Percentiles rank a stretch among this genome's conserved stretches.
Conservation (phyloP, 148 eudicot genomes). For the Euryodendron excelsum region DNA sequence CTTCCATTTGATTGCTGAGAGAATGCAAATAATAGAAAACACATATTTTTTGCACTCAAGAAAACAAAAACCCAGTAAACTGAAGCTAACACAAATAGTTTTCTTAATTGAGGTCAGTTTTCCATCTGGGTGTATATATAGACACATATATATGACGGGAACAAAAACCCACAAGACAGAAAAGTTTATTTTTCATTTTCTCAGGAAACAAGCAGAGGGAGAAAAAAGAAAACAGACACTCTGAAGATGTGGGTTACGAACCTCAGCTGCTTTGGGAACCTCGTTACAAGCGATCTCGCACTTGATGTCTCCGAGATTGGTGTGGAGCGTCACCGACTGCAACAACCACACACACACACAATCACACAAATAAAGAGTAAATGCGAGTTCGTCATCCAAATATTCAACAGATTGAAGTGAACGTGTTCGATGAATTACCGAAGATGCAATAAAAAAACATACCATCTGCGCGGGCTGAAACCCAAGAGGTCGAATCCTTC, state of each 20-base stretch:
- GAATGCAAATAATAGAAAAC: neutral
- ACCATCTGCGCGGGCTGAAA: slow-evolving; percentile 19
- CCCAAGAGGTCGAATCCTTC: neutral
- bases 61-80: neutral
- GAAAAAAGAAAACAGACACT: neutral
- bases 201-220: neutral
- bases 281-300: slow-evolving; percentile 86
- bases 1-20: slow-evolving; percentile 1
- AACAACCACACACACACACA: slow-evolving; percentile 11
- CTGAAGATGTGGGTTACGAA: neutral
- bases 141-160: neutral
- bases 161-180: neutral
- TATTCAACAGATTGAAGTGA: neutral
- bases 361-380: no score
- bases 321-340: slow-evolving; percentile 86
- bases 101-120: neutral
- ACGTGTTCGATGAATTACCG: slow-evolving; percentile 11
- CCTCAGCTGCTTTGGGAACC: slow-evolving; percentile 86
- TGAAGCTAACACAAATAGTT: neutral
- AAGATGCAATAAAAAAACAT: neutral
- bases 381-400: neutral
- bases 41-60: neutral
- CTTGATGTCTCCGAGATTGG: slow-evolving; percentile 87
- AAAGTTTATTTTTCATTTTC: neutral
- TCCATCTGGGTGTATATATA: no score